phyloP scores from a whole-genome alignment of 495 filamentous ascomycete genomes.

The Penicillium cosmopolitanum region DNA sequence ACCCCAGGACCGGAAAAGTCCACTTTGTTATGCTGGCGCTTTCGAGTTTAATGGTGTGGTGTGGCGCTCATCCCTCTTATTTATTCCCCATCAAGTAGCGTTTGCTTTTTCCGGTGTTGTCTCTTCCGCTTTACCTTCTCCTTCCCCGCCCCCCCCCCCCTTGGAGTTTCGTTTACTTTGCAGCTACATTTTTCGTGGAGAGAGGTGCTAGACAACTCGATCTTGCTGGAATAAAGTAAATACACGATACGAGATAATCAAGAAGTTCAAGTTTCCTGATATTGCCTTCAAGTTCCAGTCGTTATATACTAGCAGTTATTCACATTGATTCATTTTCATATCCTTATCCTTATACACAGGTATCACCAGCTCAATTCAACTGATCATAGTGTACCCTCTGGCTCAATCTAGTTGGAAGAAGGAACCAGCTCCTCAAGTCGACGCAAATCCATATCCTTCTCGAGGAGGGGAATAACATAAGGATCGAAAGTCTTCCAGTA shows the following conservation, averaged over 20 bases:
- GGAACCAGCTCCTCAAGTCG: conserved; percentile 58
- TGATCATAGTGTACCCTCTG: neutral
- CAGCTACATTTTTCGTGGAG: neutral
- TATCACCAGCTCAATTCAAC: neutral
- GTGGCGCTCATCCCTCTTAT: conserved; percentile 1
- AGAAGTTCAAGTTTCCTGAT: no score
- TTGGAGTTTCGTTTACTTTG: neutral
- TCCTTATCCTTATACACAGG: neutral
- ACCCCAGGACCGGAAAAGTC: no score
- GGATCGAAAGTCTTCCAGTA: conserved; percentile 75
- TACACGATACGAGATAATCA: neutral
- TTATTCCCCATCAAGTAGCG: neutral
- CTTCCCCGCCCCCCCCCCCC: no score
- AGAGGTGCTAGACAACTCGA: neutral
- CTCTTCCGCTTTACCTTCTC: no score
- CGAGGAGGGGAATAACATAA: conserved; percentile 65
- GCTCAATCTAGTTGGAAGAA: conserved; percentile 7
- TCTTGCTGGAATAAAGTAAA: neutral
- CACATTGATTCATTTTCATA: neutral
- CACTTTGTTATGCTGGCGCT: neutral
- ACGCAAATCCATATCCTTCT: conserved; percentile 66
- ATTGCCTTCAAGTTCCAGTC: no score
- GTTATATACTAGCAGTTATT: no score
- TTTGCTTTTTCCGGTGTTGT: neutral
- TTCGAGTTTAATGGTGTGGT: conserved; percentile 6